A percentile compares a stretch with the other conserved stretches of the same genome.
Evolutionary conservation across 768 basidiomycete species (phyloP).

Genomic region (Lyophyllum decastes): DNA sequence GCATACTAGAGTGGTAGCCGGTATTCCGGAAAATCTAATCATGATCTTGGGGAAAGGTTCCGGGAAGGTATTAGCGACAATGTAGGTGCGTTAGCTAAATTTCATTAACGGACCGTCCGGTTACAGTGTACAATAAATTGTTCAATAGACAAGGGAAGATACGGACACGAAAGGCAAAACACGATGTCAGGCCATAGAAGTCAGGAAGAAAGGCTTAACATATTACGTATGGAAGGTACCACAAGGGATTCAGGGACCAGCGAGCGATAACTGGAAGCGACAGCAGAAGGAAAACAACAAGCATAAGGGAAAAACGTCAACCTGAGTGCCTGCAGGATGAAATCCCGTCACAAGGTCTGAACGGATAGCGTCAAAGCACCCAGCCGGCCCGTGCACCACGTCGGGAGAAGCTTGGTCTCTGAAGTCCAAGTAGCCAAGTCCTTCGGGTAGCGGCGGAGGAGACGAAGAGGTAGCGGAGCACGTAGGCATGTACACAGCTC

Average conservation of each 20-base stretch:
- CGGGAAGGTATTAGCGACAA: background rate
- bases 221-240: background rate
- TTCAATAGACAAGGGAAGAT: too few species aligned
- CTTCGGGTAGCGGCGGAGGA: background rate
- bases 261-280: background rate
- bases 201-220: background rate
- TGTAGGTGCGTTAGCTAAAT: background rate
- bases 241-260: background rate
- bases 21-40: background rate
- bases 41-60: background rate
- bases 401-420: background rate
- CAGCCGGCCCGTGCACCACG: background rate
- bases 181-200: too few species aligned
- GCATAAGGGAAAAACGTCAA: background rate
- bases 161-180: too few species aligned
- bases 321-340: background rate
- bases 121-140: too few species aligned
- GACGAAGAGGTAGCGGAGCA: background rate
- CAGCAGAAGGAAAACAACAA: background rate
- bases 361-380: background rate
- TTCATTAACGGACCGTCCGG: background rate
- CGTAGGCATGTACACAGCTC: too few species aligned
- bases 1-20: background rate
- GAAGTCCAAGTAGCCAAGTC: too few species aligned
- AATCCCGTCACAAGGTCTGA: background rate